Conservation (phyloP, 2,329 filamentous ascomycete genomes). For the Pestalotiopsis sp. region DNA sequence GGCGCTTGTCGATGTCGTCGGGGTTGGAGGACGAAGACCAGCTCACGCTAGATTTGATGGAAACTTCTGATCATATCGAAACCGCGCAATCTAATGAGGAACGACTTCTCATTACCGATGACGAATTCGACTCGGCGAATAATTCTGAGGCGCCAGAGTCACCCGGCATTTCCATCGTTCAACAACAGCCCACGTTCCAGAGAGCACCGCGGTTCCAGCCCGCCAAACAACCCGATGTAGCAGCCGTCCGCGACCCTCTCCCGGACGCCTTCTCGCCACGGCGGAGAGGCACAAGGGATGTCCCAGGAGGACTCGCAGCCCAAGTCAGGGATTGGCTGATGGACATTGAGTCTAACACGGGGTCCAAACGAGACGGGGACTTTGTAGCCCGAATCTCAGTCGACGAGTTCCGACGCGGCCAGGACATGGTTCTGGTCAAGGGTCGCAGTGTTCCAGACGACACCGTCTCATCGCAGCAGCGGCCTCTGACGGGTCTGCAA, state of each 20-base stretch:
- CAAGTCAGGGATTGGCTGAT: slow-evolving; percentile 48
- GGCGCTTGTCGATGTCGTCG: slow-evolving; percentile 37
- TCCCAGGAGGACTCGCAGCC: slow-evolving; percentile 43
- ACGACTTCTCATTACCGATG: not conserved
- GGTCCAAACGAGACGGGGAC: slow-evolving; percentile 21
- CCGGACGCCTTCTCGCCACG: slow-evolving; percentile 44
- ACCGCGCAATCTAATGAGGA: not conserved
- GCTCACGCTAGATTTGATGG: slow-evolving; percentile 12
- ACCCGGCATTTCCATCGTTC: not conserved
- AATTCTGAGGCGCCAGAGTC: not conserved
- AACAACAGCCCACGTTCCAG: slow-evolving; percentile 36
- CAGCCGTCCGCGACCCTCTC: slow-evolving; percentile 27
- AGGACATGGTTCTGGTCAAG: slow-evolving; percentile 32
- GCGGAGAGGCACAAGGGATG: slow-evolving; percentile 35
- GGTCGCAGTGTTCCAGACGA: slow-evolving; percentile 16
- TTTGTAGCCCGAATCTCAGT: slow-evolving; percentile 26
- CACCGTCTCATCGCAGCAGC: not conserved
- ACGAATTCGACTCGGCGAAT: slow-evolving; percentile 2
- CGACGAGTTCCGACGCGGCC: slow-evolving; percentile 23
- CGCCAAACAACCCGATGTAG: slow-evolving; percentile 20
- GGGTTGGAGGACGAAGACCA: slow-evolving; percentile 16
- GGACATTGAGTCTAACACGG: slow-evolving; percentile 38
- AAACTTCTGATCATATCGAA: not conserved
- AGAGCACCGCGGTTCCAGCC: slow-evolving; percentile 41
- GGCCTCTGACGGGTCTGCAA: slow-evolving; percentile 2